Percentiles rank a stretch among this genome's conserved stretches.
These are phyloP conservation scores for Metarhizium sp. DNA, from an alignment of 2,329 filamentous ascomycete species.

Conservation along the genomic window DNA sequence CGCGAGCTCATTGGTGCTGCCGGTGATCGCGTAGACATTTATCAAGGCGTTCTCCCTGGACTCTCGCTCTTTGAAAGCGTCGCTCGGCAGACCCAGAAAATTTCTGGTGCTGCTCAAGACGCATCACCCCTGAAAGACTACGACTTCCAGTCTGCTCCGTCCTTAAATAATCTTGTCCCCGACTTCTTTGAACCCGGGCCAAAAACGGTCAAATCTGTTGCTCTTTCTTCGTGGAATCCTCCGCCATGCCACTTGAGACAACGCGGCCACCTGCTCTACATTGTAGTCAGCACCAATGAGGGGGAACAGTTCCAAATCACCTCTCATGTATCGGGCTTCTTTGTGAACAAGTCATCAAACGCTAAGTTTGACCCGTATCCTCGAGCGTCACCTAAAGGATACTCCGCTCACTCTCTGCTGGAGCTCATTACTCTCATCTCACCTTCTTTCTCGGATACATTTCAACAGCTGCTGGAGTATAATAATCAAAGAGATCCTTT, in stretches of 20 bases:
- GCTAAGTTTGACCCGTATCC: conserved; percentile 90
- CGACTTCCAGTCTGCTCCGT: conserved; percentile 62
- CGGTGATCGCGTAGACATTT: conserved; percentile 75
- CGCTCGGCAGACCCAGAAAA: conserved; percentile 36
- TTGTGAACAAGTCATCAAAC: conserved; percentile 92
- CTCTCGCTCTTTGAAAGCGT: conserved; percentile 81
- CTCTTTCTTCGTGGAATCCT: conserved; percentile 91
- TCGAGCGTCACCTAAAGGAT: conserved; percentile 65
- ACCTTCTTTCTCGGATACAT: conserved; percentile 69
- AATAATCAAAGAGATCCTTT: conserved; percentile 82
- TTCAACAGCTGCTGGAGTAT: conserved; percentile 70
- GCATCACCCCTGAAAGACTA: conserved; percentile 51
- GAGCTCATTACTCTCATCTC: conserved; percentile 71
- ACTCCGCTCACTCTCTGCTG: conserved; percentile 77
- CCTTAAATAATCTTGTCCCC: conserved; percentile 64
- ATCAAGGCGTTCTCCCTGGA: conserved; percentile 79
- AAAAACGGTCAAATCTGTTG: conserved; percentile 84
- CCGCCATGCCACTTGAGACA: conserved; percentile 85
- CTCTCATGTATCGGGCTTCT: conserved; percentile 89
- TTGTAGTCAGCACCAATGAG: conserved; percentile 83
- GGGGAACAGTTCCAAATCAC: conserved; percentile 94
- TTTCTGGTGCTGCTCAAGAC: conserved; percentile 13
- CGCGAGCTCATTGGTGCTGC: conserved; percentile 89
- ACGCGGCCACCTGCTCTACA: conserved; percentile 85
- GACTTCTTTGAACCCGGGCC: conserved; percentile 57